Conservation (phyloP, 148 eudicot species). For the Linanthus parryae region DNA sequence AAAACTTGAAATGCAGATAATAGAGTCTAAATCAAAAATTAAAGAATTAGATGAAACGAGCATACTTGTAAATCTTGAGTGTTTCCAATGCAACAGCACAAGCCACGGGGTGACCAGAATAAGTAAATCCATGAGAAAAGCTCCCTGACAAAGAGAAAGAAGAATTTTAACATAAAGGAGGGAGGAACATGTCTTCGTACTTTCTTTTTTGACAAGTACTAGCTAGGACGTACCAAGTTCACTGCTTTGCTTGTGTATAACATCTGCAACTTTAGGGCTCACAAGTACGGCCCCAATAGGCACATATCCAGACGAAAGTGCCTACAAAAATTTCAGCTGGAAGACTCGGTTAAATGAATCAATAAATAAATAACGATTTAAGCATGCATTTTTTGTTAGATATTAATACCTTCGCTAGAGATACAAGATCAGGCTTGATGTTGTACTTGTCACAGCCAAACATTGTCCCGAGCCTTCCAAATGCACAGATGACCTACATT, state of each 20-base stretch:
- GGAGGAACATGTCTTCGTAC: neutral
- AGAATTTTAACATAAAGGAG: too few species aligned
- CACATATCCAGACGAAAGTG: conserved; percentile 91
- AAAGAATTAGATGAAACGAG: conserved; percentile 1
- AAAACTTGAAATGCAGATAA: too few species aligned
- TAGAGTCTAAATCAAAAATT: too few species aligned
- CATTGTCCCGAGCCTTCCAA: conserved; percentile 98
- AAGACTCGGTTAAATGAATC: conserved; percentile 5
- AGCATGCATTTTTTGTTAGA: conserved; percentile 1
- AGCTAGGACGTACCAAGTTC: conserved; percentile 59
- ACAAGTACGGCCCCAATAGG: conserved; percentile 97
- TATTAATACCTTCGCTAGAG: conserved; percentile 75
- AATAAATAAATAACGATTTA: neutral
- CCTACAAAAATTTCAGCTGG: conserved; percentile 30
- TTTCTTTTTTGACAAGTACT: too few species aligned
- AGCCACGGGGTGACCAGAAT: conserved; percentile 93
- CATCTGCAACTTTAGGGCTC: conserved; percentile 81
- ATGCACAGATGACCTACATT: conserved; percentile 82
- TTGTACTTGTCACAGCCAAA: conserved; percentile 90
- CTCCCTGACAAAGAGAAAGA: conserved; percentile 28
- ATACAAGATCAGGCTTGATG: conserved; percentile 92
- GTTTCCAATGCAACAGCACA: conserved; percentile 97
- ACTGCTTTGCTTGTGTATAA: conserved; percentile 78
- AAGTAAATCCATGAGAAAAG: conserved; percentile 95
- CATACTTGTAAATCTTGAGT: conserved; percentile 89